phyloP scores from a whole-genome alignment of 2,329 filamentous ascomycete species.

The Aspergillus pseudoterreus region DNA sequence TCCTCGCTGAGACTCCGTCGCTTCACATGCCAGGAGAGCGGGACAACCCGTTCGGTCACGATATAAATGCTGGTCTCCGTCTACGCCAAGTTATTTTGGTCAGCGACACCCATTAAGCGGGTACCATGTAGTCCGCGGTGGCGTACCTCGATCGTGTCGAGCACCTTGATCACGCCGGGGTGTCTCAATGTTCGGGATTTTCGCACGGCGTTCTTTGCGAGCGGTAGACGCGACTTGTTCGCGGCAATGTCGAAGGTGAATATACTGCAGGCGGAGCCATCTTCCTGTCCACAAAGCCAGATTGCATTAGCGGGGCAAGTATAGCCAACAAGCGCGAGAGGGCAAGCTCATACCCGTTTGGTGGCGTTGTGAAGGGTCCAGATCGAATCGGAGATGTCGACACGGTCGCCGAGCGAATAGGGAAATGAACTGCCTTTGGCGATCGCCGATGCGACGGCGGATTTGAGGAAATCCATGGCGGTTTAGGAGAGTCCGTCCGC shows the following conservation, averaged over 20 bases:
- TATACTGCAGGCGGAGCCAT: conserved; percentile 90
- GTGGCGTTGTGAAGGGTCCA: conserved; percentile 97
- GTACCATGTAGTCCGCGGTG: conserved; percentile 2
- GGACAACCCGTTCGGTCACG: conserved; percentile 84
- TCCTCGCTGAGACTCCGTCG: conserved; percentile 83
- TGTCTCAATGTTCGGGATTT: conserved; percentile 91
- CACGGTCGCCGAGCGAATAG: conserved; percentile 86
- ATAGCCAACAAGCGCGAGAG: background rate
- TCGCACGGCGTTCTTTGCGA: conserved; percentile 89
- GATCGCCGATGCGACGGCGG: conserved; percentile 93
- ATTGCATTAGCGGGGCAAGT: conserved; percentile 10
- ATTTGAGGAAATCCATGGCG: conserved; percentile 94
- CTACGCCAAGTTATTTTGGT: conserved; percentile 42
- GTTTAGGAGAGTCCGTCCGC: conserved; percentile 4
- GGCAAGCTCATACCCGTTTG: conserved; percentile 62
- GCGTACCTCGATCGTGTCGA: conserved; percentile 86
- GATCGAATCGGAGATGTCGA: conserved; percentile 88
- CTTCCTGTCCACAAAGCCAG: conserved; percentile 60
- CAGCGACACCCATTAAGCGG: background rate
- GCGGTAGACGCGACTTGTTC: conserved; percentile 74
- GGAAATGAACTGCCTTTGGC: conserved; percentile 91
- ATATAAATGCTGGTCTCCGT: conserved; percentile 96
- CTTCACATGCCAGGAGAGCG: conserved; percentile 85
- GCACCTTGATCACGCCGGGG: conserved; percentile 87
- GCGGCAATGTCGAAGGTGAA: conserved; percentile 88